Evolutionary conservation across 495 filamentous ascomycete species (phyloP).

Genomic region (Trypethelium eluteriae): DNA sequence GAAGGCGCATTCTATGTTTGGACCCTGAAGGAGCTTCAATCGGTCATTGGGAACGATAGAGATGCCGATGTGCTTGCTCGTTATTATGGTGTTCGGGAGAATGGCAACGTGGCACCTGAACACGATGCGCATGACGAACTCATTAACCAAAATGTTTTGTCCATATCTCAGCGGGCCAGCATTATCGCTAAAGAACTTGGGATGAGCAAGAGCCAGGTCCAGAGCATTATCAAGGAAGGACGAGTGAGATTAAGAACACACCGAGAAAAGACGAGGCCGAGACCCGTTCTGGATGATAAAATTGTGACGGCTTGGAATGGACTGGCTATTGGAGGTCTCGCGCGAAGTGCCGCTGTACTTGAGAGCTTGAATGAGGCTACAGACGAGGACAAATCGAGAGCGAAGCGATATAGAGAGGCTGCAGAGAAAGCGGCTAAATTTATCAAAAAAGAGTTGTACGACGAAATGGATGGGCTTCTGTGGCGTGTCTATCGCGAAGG

Average conservation of each 20-base stretch:
- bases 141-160: constrained; percentile 69
- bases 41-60: constrained; percentile 60
- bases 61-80: constrained; percentile 68
- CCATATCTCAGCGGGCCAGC: constrained; percentile 51
- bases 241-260: constrained; percentile 64
- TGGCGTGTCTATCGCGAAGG: constrained; percentile 73
- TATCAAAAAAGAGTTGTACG: constrained; percentile 70
- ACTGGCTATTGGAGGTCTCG: constrained; percentile 75
- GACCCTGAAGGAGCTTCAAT: constrained; percentile 80
- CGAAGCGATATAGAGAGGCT: constrained; percentile 51
- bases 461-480: constrained; percentile 52
- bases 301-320: constrained; percentile 85
- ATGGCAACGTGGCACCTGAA: constrained; percentile 79
- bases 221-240: constrained; percentile 59
- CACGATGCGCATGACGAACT: constrained; percentile 91
- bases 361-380: constrained; percentile 21
- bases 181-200: constrained; percentile 72
- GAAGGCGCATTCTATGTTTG: constrained; percentile 96
- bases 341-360: constrained; percentile 63
- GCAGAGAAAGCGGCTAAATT: constrained; percentile 67
- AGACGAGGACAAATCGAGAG: constrained; percentile 50
- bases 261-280: constrained; percentile 64
- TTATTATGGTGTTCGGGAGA: constrained; percentile 77
- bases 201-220: constrained; percentile 63
- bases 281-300: constrained; percentile 85